Percentiles rank a stretch among this genome's conserved stretches.
phyloP scores from a whole-genome alignment of 129 eudicot genomes.

The Gnaphalium uliginosum region DNA sequence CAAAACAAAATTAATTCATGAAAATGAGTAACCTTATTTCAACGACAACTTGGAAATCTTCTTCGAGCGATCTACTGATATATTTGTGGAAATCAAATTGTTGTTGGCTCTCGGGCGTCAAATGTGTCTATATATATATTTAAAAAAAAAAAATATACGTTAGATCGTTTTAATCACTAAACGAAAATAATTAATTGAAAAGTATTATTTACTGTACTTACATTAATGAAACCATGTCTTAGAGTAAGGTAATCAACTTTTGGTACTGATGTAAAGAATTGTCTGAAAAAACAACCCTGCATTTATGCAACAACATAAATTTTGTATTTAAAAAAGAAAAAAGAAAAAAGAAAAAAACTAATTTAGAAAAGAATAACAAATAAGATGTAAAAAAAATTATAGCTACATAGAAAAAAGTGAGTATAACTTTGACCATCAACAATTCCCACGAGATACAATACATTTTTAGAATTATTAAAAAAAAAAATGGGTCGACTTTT shows the following conservation, averaged over 20 bases:
- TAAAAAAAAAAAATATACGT: no score
- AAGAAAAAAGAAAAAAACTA: no score
- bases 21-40: constrained; percentile 46
- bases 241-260: constrained; percentile 69
- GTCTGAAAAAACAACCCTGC: constrained; percentile 70
- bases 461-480: no score
- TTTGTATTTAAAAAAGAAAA: background rate
- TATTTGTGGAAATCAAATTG: constrained; percentile 57
- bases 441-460: no score
- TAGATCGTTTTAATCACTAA: background rate
- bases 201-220: constrained; percentile 29
- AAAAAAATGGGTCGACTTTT: no score
- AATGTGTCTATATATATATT: constrained; percentile 46
- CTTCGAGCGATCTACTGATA: constrained; percentile 65
- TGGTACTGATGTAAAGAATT: constrained; percentile 48
- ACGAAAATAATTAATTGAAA: background rate
- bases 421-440: no score
- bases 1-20: background rate
- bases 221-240: constrained; percentile 62
- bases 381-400: no score
- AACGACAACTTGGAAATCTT: constrained; percentile 60
- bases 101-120: constrained; percentile 49
- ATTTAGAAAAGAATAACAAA: background rate
- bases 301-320: background rate
- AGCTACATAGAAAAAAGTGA: background rate